Evolutionary conservation across 2,329 filamentous ascomycete genomes (phyloP), one percentile per base, ranked within the genome.

Genomic region (Dothideomycetes sp.): DNA sequence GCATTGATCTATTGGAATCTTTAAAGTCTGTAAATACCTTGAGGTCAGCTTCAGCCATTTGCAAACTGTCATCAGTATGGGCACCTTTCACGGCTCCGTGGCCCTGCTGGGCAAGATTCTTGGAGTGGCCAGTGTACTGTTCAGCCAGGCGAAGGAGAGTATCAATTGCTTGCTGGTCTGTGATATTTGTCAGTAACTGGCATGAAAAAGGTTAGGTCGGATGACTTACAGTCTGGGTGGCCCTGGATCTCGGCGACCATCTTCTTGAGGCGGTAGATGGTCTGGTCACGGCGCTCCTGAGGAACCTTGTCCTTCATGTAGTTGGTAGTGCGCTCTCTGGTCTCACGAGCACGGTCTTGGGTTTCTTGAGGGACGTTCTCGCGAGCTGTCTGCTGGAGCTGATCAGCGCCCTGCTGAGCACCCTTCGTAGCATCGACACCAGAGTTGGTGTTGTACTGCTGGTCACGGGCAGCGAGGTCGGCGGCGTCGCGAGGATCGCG

Each of bases 201-300:
- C 16, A 43, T 19, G 10, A 20, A 24, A n/a, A 2, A 13, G 13
- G 13, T 10, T 24, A 19, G 13, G 23, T 24, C 4, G 11, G 6
- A 17, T n/a, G 11, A 64, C 72, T 60, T 63, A 78, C 75, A 98
- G 55, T 98, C 89, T 44, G 84, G 77, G 57, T 96, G 91, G 43
- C 89, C 84, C 66, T 98, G 91, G 53, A 94, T 87, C 64, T 98
- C 91, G 32, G 95, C 79, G 27, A 98, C 69, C 83, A 96, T 94
- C 77, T 96, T 96, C 78, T 89, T 98, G 51, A 98, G 66, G 25
- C 91, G 84, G 75, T 80, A 94, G 53, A 95, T 80, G 42, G 80
- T 81, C 69, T 94, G 87, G 6, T 96, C 87, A 46, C 88, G 86
- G 45, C 91, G 86, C 62, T 96, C 88, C 63, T 89, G 69, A 1